These are phyloP conservation scores for Amesomyces nigricolor DNA, from an alignment of 2,329 filamentous ascomycete genomes.

Conservation along the genomic window DNA sequence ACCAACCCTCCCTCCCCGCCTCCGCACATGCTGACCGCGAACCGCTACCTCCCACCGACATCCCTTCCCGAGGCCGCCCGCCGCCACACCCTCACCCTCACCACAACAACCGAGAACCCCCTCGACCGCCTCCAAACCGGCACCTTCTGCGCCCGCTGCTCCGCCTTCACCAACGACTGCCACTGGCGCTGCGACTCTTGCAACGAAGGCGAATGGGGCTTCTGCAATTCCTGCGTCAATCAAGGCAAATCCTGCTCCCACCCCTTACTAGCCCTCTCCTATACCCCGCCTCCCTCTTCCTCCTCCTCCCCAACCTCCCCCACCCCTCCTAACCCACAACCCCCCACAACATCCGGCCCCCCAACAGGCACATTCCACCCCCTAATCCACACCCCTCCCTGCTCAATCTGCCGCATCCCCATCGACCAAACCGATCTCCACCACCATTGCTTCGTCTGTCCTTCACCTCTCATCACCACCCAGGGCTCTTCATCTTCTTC, in stretches of 20 bases:
- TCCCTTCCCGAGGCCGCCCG: conserved; percentile 46
- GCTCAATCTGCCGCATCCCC: conserved; percentile 62
- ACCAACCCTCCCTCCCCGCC: conserved; percentile 36
- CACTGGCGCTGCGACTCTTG: conserved; percentile 86
- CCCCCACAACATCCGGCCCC: conserved; percentile 25
- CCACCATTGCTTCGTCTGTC: conserved; percentile 74
- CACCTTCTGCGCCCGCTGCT: conserved; percentile 76
- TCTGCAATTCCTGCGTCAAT: conserved; percentile 82
- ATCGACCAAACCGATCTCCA: conserved; percentile 66
- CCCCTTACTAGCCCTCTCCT: conserved; percentile 68
- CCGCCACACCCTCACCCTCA: conserved; percentile 48
- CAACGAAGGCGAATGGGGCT: conserved; percentile 93
- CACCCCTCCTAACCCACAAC: not conserved
- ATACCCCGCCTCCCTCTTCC: conserved; percentile 35
- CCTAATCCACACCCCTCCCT: conserved; percentile 66
- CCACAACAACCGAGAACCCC: conserved; percentile 53
- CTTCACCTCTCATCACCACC: conserved; percentile 25
- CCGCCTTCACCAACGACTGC: conserved; percentile 68
- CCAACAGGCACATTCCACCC: conserved; percentile 54
- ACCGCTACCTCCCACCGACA: conserved; percentile 50
- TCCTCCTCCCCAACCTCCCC: not conserved
- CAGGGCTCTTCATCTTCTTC: no score
- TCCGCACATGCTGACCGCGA: conserved; percentile 54
- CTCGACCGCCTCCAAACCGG: conserved; percentile 65
- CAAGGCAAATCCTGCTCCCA: conserved; percentile 77